Evolutionary conservation across 2,329 filamentous ascomycete species (phyloP), one percentile per base, ranked within the genome.

Genomic region (Didymella segeticola): DNA sequence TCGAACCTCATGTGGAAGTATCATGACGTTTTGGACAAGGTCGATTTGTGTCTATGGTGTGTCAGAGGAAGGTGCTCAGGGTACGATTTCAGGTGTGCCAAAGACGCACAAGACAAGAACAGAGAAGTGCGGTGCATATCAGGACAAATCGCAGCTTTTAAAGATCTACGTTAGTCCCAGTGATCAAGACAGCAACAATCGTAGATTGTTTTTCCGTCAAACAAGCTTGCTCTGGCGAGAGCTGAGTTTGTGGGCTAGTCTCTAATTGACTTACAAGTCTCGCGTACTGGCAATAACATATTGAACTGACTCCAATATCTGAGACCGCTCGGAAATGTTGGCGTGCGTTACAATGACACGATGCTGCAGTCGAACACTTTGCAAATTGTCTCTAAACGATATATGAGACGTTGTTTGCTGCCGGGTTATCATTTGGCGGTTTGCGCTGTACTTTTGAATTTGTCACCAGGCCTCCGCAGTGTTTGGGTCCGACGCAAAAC

Each of bases 121-220:
- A 20, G 34, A 25, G 14, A 15, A 12, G 3, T 31, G 26, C 15
- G 12, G n/a, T 14, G 14, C 7, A 9, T 12, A 7, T 15, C 39
- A 27, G 15, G 27, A 20, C n/a, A 7, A n/a, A 20, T 23, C 25
- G 20, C 25, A 26, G 22, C 3, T 4, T 48, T 45, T 56, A 56
- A 47, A 31, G 26, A 9, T 23, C n/a, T 7, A 14, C 17, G 6
- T 42, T 20, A 42, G 22, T 14, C 20, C 36, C 47, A 36, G 47
- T 55, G 48, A 25, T 25, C 47, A 37, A 64, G 62, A 63, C 53
- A 55, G 14, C 52, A 63, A 64, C 20, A 29, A 8, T 41, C 53
- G 53, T 54, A 38, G 50, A n/a, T 45, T 22, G 38, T 29, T 17
- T 29, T 15, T 26, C n/a, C 17, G 9, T 29, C 38, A 41, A 42